Conservation (phyloP, 1,139 yeast species). For the Sugiyamaella pinicola region DNA sequence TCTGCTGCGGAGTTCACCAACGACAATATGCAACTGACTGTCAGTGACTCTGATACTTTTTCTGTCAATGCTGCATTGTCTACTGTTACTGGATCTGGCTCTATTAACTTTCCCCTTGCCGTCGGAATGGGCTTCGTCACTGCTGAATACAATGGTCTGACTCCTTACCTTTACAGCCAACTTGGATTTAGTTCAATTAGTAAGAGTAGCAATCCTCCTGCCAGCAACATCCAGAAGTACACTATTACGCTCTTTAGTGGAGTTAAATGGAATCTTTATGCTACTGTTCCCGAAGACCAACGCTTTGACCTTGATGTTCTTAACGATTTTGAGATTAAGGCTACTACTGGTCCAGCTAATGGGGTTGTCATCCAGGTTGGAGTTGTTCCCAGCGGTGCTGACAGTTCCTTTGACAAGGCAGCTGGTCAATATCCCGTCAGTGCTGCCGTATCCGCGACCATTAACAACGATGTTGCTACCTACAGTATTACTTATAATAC, state of each 20-base stretch:
- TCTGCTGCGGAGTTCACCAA: conserved; percentile 55
- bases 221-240: conserved; percentile 53
- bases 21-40: conserved; percentile 45
- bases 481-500: conserved; percentile 58
- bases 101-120: conserved; percentile 48
- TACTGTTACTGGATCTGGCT: conserved; percentile 34
- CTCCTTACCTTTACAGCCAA: conserved; percentile 56
- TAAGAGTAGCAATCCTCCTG: conserved; percentile 41
- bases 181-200: conserved; percentile 54
- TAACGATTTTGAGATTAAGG: conserved; percentile 48
- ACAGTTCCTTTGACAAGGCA: conserved; percentile 52
- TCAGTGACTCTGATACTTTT: conserved; percentile 56
- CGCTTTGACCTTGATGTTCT: conserved; percentile 45
- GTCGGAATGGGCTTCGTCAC: conserved; percentile 84
- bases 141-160: conserved; percentile 62
- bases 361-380: conserved; percentile 66
- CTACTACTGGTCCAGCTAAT: conserved; percentile 49
- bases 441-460: conserved; percentile 46
- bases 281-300: conserved; percentile 50
- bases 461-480: conserved; percentile 46
- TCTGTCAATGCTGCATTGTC: conserved; percentile 57
- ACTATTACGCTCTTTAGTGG: conserved; percentile 54
- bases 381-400: conserved; percentile 50
- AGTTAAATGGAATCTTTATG: conserved; percentile 62
- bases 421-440: conserved; percentile 61